phyloP scores from a whole-genome alignment of 129 eudicot species.

The Gnaphalium uliginosum region DNA sequence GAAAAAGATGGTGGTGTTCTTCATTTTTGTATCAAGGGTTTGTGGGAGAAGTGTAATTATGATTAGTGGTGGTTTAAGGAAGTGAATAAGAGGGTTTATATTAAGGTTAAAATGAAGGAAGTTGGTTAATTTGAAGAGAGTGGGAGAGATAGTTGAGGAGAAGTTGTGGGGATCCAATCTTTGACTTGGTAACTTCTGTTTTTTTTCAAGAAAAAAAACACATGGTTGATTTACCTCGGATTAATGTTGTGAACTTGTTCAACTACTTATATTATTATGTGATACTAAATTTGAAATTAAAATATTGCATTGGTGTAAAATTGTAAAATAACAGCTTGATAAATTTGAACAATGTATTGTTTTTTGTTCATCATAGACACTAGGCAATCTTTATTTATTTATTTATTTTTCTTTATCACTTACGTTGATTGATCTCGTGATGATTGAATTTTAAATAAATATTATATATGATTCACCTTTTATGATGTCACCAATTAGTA shows the following conservation, averaged over 20 bases:
- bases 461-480: too few species aligned
- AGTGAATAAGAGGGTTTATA: conserved; percentile 9
- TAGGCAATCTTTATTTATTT: too few species aligned
- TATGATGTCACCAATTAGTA: too few species aligned
- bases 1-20: conserved; percentile 19
- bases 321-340: too few species aligned
- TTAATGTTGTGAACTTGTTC: not conserved
- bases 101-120: conserved; percentile 11
- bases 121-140: conserved; percentile 36
- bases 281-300: too few species aligned
- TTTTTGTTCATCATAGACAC: too few species aligned
- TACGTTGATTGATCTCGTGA: too few species aligned
- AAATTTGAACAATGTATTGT: too few species aligned
- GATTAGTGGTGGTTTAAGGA: conserved; percentile 21
- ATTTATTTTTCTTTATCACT: too few species aligned
- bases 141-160: conserved; percentile 41
- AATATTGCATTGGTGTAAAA: too few species aligned
- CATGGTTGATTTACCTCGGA: not conserved
- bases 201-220: not conserved
- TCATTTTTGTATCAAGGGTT: conserved; percentile 21
- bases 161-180: conserved; percentile 36
- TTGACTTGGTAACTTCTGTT: conserved; percentile 49
- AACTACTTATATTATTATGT: too few species aligned
- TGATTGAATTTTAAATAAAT: too few species aligned
- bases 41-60: not conserved